phyloP scores from a whole-genome alignment of 2,329 filamentous ascomycete species.

The Thielaviopsis euricoi region DNA sequence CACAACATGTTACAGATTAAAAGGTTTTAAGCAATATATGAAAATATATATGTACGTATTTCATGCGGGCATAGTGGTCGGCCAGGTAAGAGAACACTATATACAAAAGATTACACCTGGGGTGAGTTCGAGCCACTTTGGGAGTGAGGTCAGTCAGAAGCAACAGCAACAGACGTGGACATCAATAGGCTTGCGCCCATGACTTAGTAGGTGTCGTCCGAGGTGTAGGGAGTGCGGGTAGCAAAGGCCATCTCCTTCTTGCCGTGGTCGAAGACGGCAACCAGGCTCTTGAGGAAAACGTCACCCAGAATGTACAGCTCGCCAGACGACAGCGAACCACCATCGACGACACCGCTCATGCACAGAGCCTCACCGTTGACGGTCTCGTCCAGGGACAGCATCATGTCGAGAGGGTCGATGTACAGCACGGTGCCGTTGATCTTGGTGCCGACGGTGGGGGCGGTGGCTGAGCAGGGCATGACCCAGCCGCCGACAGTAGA shows the following conservation, averaged over 20 bases:
- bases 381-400: neutral
- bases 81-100: neutral
- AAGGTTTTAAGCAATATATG: neutral
- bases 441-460: conserved; percentile 17
- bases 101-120: neutral
- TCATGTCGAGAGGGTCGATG: conserved; percentile 5
- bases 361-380: neutral
- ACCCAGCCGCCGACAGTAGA: conserved; percentile 16
- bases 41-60: neutral
- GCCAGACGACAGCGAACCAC: neutral
- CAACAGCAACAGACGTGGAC: too few relatives aligned
- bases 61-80: neutral
- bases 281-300: conserved; percentile 32
- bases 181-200: too few relatives aligned
- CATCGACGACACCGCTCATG: conserved; percentile 3
- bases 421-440: conserved; percentile 14
- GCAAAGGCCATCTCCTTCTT: conserved; percentile 28
- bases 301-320: conserved; percentile 33
- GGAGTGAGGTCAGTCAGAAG: neutral
- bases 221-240: neutral
- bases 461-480: conserved; percentile 16
- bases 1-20: neutral
- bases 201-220: conserved; percentile 4
- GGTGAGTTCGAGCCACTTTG: neutral
- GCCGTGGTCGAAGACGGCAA: conserved; percentile 31